Conservation (phyloP, 345 rosid genomes). For the Physaria fendleri region DNA sequence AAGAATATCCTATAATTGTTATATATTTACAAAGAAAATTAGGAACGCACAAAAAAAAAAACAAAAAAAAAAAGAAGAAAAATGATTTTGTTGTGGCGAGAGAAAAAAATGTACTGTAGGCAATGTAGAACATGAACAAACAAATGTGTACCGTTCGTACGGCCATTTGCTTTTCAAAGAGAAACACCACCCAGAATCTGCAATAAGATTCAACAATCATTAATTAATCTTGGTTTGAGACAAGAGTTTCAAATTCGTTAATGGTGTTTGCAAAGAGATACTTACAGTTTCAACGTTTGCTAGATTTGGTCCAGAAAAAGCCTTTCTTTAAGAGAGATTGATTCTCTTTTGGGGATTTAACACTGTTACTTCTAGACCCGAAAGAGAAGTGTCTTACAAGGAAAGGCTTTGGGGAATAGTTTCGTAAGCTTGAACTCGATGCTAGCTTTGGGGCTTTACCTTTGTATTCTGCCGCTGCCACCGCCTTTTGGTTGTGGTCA, state of each 20-base stretch:
- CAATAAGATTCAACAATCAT: neutral
- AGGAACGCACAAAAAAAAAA: slow-evolving; percentile 11
- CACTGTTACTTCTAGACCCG: slow-evolving; percentile 52
- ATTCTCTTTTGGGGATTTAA: slow-evolving; percentile 42
- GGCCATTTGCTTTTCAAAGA: neutral
- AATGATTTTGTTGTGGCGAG: neutral
- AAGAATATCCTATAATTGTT: too few species aligned
- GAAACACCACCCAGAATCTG: slow-evolving; percentile 8
- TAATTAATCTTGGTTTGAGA: neutral
- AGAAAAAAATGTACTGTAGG: neutral
- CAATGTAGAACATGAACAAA: neutral
- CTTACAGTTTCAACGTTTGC: slow-evolving; percentile 46
- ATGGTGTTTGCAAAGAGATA: neutral
- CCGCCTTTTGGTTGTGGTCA: slow-evolving; percentile 24
- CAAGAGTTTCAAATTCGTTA: neutral
- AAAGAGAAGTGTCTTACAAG: slow-evolving; percentile 68
- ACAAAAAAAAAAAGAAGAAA: neutral
- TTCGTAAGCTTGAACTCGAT: slow-evolving; percentile 62
- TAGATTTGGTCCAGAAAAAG: slow-evolving; percentile 80
- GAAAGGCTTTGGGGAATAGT: slow-evolving; percentile 58
- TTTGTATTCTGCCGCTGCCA: slow-evolving; percentile 22
- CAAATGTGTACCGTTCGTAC: slow-evolving; percentile 10
- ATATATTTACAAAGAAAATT: neutral
- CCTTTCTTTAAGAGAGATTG: slow-evolving; percentile 51
- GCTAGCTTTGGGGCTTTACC: slow-evolving; percentile 43